These are phyloP conservation scores for Cucurbita argyrosperma DNA, from an alignment of 306 rosid genomes.

Conservation along the genomic window DNA sequence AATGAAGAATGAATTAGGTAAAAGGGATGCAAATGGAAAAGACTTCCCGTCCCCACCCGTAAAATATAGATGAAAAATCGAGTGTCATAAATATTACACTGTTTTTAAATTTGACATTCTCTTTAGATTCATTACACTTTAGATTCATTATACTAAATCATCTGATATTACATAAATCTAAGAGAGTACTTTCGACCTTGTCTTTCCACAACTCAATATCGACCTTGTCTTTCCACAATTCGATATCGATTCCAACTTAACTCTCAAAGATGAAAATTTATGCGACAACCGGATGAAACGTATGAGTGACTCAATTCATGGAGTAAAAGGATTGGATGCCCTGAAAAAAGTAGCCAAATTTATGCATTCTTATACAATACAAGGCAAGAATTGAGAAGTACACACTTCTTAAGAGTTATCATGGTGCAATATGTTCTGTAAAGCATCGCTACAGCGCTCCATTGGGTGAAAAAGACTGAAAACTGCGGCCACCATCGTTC, in stretches of 20 bases:
- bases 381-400: background rate
- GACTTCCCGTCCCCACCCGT: too few relatives aligned
- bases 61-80: too few relatives aligned
- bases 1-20: too few relatives aligned
- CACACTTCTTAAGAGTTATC: background rate
- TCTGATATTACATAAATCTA: background rate
- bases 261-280: too few relatives aligned
- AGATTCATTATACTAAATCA: background rate
- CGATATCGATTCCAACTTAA: background rate
- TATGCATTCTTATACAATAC: background rate
- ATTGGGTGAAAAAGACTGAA: background rate
- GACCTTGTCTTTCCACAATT: background rate
- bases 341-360: background rate
- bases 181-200: background rate
- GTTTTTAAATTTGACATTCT: background rate
- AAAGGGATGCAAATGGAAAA: too few relatives aligned
- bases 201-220: background rate
- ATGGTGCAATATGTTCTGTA: background rate
- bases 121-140: background rate
- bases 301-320: background rate
- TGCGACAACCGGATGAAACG: too few relatives aligned
- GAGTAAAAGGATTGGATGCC: background rate
- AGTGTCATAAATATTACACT: background rate
- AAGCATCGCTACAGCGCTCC: background rate
- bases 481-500: background rate